Percentiles rank a stretch among this genome's conserved stretches.
Conservation (phyloP, 352 stramenopile genomes). For the Phytophthora pluvialis region DNA sequence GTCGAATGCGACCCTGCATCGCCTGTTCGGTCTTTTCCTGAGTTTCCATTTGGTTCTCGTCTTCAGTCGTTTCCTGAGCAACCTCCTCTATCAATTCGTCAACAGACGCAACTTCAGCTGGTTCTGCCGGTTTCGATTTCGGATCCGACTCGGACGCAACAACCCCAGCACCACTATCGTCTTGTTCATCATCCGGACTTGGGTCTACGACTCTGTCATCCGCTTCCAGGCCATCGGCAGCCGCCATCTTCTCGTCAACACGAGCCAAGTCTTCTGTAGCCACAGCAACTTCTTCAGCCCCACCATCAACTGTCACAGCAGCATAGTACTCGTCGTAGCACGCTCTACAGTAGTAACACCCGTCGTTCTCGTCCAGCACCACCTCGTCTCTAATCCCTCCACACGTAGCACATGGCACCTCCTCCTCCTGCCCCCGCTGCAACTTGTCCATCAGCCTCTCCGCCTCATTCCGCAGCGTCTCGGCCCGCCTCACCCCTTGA, state of each 20-base stretch:
- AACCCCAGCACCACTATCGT: neutral
- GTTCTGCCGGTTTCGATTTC: neutral
- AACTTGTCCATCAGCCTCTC: slow-evolving; percentile 23
- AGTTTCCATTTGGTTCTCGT: neutral
- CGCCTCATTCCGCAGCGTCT: slow-evolving; percentile 18
- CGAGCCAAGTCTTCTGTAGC: neutral
- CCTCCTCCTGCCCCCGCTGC: slow-evolving; percentile 1
- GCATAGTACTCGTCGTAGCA: slow-evolving; percentile 81
- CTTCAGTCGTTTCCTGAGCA: neutral
- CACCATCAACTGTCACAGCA: slow-evolving; percentile 2
- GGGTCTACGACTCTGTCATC: neutral
- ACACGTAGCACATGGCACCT: slow-evolving; percentile 60
- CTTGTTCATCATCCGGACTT: neutral
- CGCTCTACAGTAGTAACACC: slow-evolving; percentile 64
- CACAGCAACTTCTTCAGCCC: neutral
- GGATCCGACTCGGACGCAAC: slow-evolving; percentile 3
- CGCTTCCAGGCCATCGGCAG: neutral
- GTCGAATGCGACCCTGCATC: slow-evolving; percentile 19
- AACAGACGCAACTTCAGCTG: neutral
- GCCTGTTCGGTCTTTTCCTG: neutral
- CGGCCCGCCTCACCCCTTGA: slow-evolving; percentile 35
- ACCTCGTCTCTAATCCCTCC: slow-evolving; percentile 27
- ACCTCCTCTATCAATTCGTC: slow-evolving; percentile 1
- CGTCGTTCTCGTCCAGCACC: slow-evolving; percentile 68
- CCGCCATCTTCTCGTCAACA: neutral